Base-by-base conservation (phyloP, 2,329 filamentous ascomycete species). In the Pyrenophora tritici-repentis region DNA sequence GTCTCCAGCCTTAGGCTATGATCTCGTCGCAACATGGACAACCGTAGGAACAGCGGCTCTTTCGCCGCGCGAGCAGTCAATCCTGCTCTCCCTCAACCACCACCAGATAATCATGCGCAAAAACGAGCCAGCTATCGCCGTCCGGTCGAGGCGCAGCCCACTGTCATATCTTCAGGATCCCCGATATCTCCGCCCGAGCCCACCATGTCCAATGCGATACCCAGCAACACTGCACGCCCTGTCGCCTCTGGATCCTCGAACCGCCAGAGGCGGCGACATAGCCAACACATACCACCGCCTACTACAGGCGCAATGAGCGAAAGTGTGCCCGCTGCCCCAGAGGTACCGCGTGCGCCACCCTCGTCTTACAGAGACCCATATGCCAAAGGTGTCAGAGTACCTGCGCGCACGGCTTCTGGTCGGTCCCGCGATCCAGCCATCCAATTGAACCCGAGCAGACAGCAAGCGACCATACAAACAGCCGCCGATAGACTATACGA, bases 311-410 rank as follows among this genome's bases (percentile, higher is more conserved):
- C 58, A 26, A 45, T 53, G 37, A 49, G 44, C 45, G 65, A 68
- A 34, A 53, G 61, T 17, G 59, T 68, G 32, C 71, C 70, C 14
- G 75, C 78, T 42, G 84, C 82, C 29, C 83, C 86, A 57, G 86
- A 89, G 59, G 82, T 80, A 22, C 83, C 86, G 47, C 79, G 79
- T 62, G 80, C 77, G 24, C 68, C 71, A 7, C 84, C 86, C 4
- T 63, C 62, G 9, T 67, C 71, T 0, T 74, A 72, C 53, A 62
- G 59, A 52, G 68, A 73, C 35, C 70, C 71, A 9, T 73, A 73
- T 59, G 76, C 73, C 34, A 50, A 56, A 10, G 59, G 51, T 53
- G 55, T 65, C 22, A 59, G 63, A 44, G 58, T 48, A 2, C 61
- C 67, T 2, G 55, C 59, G 20, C 67, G 70, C 40, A 60, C 65